These are phyloP conservation scores for Sarocladium oryzae DNA, from an alignment of 2,329 filamentous ascomycete genomes.

Conservation along the genomic window DNA sequence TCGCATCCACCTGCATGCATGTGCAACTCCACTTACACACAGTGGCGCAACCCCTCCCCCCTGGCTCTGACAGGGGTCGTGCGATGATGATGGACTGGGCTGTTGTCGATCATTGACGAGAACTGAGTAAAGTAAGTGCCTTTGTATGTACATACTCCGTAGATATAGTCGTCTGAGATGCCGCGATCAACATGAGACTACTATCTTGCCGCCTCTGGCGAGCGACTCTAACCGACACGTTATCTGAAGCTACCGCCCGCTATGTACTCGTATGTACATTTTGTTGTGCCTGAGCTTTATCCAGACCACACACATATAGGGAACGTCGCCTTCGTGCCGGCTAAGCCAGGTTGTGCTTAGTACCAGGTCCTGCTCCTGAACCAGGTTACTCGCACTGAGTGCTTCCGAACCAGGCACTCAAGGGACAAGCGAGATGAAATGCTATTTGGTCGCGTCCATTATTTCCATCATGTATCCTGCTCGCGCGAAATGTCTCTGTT, in stretches of 20 bases:
- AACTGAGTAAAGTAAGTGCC: not conserved
- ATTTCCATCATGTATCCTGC: not conserved
- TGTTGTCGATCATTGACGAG: slow-evolving; percentile 8
- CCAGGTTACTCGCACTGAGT: too few species aligned
- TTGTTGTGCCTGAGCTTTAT: too few species aligned
- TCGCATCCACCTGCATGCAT: not conserved
- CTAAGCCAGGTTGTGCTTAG: too few species aligned
- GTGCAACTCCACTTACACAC: not conserved
- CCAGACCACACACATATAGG: too few species aligned
- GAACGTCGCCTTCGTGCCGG: too few species aligned
- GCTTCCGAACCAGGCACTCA: not conserved
- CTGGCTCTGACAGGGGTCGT: not conserved
- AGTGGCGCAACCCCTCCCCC: not conserved
- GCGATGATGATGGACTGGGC: not conserved
- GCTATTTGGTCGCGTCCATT: not conserved
- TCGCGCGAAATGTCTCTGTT: not conserved
- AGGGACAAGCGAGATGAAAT: not conserved
- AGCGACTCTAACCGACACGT: too few species aligned
- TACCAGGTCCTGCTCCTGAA: too few species aligned
- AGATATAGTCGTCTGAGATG: too few species aligned
- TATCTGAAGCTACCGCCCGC: too few species aligned
- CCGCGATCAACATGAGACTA: too few species aligned
- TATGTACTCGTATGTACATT: too few species aligned
- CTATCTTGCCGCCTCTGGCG: too few species aligned
- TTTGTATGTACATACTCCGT: not conserved